phyloP scores from a whole-genome alignment of 148 eudicot species.

The Salicornia ramosissima region DNA sequence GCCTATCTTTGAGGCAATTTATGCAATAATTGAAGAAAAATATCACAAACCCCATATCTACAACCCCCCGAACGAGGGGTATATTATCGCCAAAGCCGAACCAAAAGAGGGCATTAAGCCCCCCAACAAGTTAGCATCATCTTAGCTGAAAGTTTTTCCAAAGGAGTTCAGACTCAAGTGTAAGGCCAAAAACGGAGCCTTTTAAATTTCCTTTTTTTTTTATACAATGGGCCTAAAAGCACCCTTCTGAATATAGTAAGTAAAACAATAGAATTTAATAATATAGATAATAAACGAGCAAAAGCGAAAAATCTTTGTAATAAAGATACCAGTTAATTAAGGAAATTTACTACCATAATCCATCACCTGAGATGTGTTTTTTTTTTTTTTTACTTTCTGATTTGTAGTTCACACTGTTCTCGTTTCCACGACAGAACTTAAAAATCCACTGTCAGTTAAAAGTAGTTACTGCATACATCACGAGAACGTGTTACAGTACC shows the following conservation, averaged over 20 bases:
- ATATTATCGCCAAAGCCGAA: slow-evolving; percentile 1
- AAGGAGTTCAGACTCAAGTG: slow-evolving; percentile 12
- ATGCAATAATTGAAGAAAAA: slow-evolving; percentile 2
- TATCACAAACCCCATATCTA: slow-evolving; percentile 1
- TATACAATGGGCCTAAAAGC: slow-evolving; percentile 28
- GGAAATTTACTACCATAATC: slow-evolving; percentile 19
- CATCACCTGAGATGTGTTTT: slow-evolving; percentile 21
- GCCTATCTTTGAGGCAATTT: slow-evolving; percentile 6
- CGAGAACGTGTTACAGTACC: slow-evolving; percentile 11
- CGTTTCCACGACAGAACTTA: slow-evolving; percentile 15
- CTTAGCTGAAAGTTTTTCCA: slow-evolving; percentile 6
- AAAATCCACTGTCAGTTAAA: slow-evolving; percentile 24
- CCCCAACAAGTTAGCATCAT: not conserved
- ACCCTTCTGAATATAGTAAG: slow-evolving; percentile 9
- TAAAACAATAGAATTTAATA: slow-evolving; percentile 21
- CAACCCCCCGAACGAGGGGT: slow-evolving; percentile 6
- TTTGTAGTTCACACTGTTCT: slow-evolving; percentile 4
- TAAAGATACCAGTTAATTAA: slow-evolving; percentile 25
- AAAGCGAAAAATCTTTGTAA: slow-evolving; percentile 20
- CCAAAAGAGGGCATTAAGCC: slow-evolving; percentile 10
- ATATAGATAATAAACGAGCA: slow-evolving; percentile 13
- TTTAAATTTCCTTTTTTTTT: slow-evolving; percentile 12
- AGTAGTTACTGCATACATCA: slow-evolving; percentile 19
- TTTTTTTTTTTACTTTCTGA: too few relatives aligned
- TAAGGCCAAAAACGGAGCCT: slow-evolving; percentile 11